A percentile compares a stretch with the other conserved stretches of the same genome.
Conservation (phyloP, 495 filamentous ascomycete genomes). For the Parmelia sp. region DNA sequence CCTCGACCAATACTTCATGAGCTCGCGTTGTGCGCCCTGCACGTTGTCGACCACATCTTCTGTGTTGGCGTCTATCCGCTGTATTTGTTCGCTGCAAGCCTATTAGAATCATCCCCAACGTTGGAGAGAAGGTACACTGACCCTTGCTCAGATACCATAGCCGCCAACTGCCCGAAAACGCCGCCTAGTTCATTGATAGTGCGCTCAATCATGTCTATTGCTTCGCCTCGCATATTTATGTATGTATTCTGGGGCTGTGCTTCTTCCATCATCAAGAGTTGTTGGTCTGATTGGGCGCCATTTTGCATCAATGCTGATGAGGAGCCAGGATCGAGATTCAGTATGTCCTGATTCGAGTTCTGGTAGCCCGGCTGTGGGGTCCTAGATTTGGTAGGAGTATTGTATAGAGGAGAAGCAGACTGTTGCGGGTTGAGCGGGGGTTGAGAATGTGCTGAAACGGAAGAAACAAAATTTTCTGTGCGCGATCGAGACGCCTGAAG, state of each 20-base stretch:
- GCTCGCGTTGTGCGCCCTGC: slow-evolving; percentile 85
- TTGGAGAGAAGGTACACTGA: slow-evolving; percentile 68
- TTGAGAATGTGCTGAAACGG: slow-evolving; percentile 74
- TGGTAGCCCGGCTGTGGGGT: slow-evolving; percentile 54
- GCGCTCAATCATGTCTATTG: slow-evolving; percentile 92
- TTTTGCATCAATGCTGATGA: slow-evolving; percentile 45
- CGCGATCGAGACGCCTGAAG: slow-evolving; percentile 88
- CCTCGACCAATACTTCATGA: slow-evolving; percentile 91
- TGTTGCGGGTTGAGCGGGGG: slow-evolving; percentile 49
- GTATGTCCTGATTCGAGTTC: slow-evolving; percentile 57
- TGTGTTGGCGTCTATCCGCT: slow-evolving; percentile 90
- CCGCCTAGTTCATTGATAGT: slow-evolving; percentile 92
- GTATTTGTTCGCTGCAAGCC: slow-evolving; percentile 24
- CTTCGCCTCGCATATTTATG: slow-evolving; percentile 87
- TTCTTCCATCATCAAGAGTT: slow-evolving; percentile 92
- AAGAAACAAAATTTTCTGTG: slow-evolving; percentile 94
- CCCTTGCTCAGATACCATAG: slow-evolving; percentile 95
- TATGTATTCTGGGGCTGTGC: slow-evolving; percentile 78
- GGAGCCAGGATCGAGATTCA: slow-evolving; percentile 74
- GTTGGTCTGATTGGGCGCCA: slow-evolving; percentile 65
- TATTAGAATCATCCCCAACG: background rate
- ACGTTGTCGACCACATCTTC: slow-evolving; percentile 97
- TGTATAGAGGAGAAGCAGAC: slow-evolving; percentile 78
- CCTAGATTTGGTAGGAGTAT: slow-evolving; percentile 59
- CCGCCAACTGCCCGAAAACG: slow-evolving; percentile 93